Base-by-base conservation (phyloP, 208 protist genomes). In the Polymyxa betae region DNA sequence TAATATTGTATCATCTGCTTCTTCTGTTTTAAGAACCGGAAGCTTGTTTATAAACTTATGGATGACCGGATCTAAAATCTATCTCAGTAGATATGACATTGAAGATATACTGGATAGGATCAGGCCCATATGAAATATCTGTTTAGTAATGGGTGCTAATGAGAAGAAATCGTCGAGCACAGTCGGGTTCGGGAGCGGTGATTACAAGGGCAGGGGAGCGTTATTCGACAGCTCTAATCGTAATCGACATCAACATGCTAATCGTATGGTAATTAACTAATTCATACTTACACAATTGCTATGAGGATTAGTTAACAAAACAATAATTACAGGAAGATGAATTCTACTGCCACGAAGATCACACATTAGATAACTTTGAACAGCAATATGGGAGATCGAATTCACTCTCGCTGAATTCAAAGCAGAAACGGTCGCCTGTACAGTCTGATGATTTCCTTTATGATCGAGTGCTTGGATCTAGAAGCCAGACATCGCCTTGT, bases 141-240 rank as follows among this genome's bases (percentile, higher is more conserved):
- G n/a, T n/a, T n/a, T n/a, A n/a, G 49, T 24, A 24, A 60, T 60
- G 49, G 49, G 49, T 24, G 49, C 5, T 24, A 24, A 60, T 60
- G 24, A 60, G 49, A 60, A 24, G 24, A 60, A 5, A 60, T 24
- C 5, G 24, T 60, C 49, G 49, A 60, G 24, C 12, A 60, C n/a
- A n/a, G 54, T 82, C 72, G 72, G 72, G 72, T 82, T 82, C 72
- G 72, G 72, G 12, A 82, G 72, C n/a, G 72, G 72, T n/a, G 72
- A 82, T 82, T 82, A 82, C n/a, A 82, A 82, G n/a, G 72, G 72
- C 16, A 5, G 72, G 16, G 72, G 72, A 12, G 72, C 72, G 35
- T n/a, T 82, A n/a, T 82, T 82, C 72, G 72, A 82, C 72, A 35
- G 72, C 72, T 5, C 5, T n/a, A 20, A 5, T 5, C 72, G 72